Evolutionary conservation across 2,329 filamentous ascomycete genomes (phyloP), one percentile per base, ranked within the genome.

Genomic region (Penicillium sclerotigenum): DNA sequence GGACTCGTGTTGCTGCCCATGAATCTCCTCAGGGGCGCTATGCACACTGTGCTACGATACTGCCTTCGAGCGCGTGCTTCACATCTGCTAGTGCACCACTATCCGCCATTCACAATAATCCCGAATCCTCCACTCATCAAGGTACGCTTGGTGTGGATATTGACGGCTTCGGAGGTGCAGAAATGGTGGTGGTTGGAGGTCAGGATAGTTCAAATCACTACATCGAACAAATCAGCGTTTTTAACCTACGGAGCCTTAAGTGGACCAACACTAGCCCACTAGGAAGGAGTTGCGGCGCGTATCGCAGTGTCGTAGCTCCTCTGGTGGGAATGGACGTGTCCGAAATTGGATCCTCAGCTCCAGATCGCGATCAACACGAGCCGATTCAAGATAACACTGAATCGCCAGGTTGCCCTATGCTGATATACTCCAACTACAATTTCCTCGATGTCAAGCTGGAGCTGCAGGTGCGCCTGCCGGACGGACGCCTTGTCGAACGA

Each of bases 361-460:
- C 73, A 18, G 73, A 78, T 24, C 68, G 75, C 56, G 71, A 67
- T 59, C 68, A 48, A 63, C 76, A 61, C 55, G 73, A 68, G 47
- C 72, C 68, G 4, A 62, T 60, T 34, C 68, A 65, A 47, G 37
- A 36, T 31, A 64, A 66, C 40, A 63, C 59, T 28, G 68, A 67
- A 50, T 65, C 63, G 28, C 65, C 73, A 24, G 83, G 81, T 16
- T 80, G 82, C 7, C 80, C 84, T 3, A 97, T 97, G 91, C 82
- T 99, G 59, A 95, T 99, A 43, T 99, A 99, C 73, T 97, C 93
- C 24, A 99, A 99, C 71, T 99, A 99, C 75, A 97, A 99, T 74
- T 99, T 99, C 68, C 75, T 99, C 53, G 93, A 99, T 66, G 94
- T 99, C 63, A 97, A 96, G 72, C 79, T 99, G 24, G 94, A 99